Percentiles rank a stretch among this genome's conserved stretches.
phyloP scores from a whole-genome alignment of 2,329 filamentous ascomycete species.

The Fusarium brevicatenulatum region DNA sequence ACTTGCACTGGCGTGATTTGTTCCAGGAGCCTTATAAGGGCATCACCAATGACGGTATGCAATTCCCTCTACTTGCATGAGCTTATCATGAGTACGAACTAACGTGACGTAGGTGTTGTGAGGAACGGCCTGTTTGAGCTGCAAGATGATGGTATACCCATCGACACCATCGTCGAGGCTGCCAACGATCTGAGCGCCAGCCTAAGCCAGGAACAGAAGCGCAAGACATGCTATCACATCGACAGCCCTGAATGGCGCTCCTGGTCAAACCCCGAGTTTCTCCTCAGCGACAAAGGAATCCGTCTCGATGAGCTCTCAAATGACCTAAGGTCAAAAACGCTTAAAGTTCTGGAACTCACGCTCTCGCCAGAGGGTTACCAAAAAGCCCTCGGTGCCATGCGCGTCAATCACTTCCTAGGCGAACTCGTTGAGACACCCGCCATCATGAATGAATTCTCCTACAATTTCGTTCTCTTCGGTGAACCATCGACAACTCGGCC shows the following conservation, averaged over 20 bases:
- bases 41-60: conserved; percentile 72
- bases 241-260: conserved; percentile 78
- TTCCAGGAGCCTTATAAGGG: conserved; percentile 76
- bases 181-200: conserved; percentile 45
- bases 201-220: background rate
- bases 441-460: conserved; percentile 79
- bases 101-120: conserved; percentile 39
- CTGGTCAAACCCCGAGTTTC: conserved; percentile 77
- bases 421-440: conserved; percentile 69
- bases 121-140: conserved; percentile 64
- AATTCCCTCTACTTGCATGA: accelerated
- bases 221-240: conserved; percentile 60
- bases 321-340: background rate
- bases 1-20: conserved; percentile 66
- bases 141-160: conserved; percentile 72
- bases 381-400: conserved; percentile 76
- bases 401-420: conserved; percentile 79
- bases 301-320: conserved; percentile 69
- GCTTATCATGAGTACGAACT: background rate
- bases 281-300: conserved; percentile 74
- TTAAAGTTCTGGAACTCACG: conserved; percentile 51
- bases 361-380: conserved; percentile 76
- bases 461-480: conserved; percentile 80
- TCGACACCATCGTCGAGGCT: conserved; percentile 64
- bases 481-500: conserved; percentile 64